Conservation (phyloP, 345 rosid species). For the Rhodamnia argentea region DNA sequence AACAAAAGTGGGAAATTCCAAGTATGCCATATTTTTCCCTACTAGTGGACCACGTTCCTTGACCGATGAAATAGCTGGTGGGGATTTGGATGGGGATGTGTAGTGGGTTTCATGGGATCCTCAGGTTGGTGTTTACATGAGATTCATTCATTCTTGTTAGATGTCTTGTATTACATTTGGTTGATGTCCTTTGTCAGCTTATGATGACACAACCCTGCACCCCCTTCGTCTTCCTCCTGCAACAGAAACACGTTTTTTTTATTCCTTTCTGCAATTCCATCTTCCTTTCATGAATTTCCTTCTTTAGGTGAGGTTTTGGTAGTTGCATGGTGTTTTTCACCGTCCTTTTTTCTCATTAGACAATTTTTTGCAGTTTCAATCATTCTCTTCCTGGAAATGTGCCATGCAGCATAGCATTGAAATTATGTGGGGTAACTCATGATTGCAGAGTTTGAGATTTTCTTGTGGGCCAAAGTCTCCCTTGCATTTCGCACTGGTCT, state of each 20-base stretch:
- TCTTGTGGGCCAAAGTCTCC: neutral
- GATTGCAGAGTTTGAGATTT: too few species aligned
- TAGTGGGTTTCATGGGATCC: constrained; percentile 65
- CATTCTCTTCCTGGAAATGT: too few species aligned
- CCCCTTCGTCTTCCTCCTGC: neutral
- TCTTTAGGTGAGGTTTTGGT: neutral
- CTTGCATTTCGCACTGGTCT: neutral
- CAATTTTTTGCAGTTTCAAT: neutral
- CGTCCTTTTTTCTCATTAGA: neutral
- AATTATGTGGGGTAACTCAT: too few species aligned
- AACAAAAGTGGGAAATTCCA: constrained; percentile 54
- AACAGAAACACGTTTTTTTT: neutral
- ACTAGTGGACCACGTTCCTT: constrained; percentile 54
- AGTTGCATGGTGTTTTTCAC: neutral
- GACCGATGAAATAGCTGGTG: constrained; percentile 75
- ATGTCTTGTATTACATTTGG: neutral
- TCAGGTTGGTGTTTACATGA: constrained; percentile 31
- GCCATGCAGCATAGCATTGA: too few species aligned
- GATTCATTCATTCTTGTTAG: neutral
- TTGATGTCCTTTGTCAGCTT: neutral
- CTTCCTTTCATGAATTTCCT: neutral
- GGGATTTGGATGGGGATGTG: constrained; percentile 76
- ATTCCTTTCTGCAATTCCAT: neutral
- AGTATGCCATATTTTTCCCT: constrained; percentile 70
- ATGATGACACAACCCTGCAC: neutral